Conservation (phyloP, 2,329 filamentous ascomycete genomes). For the Aureobasidium sp. region DNA sequence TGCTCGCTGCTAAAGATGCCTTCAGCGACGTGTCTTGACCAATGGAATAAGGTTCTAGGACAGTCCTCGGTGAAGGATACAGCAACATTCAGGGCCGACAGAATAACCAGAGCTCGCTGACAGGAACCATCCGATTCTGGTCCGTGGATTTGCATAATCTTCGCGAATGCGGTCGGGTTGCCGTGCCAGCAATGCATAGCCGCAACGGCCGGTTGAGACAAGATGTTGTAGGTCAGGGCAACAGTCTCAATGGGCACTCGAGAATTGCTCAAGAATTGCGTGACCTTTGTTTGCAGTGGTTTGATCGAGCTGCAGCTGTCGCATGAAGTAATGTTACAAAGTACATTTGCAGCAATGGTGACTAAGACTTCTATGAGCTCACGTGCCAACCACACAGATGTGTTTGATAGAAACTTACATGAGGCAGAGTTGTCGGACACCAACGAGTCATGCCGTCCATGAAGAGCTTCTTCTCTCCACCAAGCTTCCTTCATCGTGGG, state of each 20-base stretch:
- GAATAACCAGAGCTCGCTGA: conserved; percentile 22
- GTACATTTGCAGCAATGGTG: neutral
- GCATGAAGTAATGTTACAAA: conserved; percentile 11
- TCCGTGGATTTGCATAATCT: conserved; percentile 15
- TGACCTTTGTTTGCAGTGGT: conserved; percentile 16
- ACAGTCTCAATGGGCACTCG: conserved; percentile 24
- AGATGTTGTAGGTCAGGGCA: conserved; percentile 26
- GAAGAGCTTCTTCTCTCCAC: conserved; percentile 20
- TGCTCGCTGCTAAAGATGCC: conserved; percentile 17
- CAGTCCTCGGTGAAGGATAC: conserved; percentile 24
- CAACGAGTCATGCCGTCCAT: conserved; percentile 18
- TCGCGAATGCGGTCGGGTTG: neutral
- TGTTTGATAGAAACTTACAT: neutral
- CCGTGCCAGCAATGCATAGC: conserved; percentile 13
- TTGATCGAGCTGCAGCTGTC: conserved; percentile 4
- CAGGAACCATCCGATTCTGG: conserved; percentile 14
- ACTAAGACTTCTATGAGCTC: neutral
- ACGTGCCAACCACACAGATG: neutral
- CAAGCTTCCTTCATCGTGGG: conserved; percentile 22
- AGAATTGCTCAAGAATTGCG: conserved; percentile 22
- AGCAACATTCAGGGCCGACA: conserved; percentile 24
- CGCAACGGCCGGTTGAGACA: conserved; percentile 19
- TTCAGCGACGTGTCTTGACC: conserved; percentile 22
- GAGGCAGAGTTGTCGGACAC: conserved; percentile 8
- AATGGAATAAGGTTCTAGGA: conserved; percentile 20